Evolutionary conservation across 2,329 filamentous ascomycete species (phyloP).

Genomic region (Paraphoma chrysanthemicola): DNA sequence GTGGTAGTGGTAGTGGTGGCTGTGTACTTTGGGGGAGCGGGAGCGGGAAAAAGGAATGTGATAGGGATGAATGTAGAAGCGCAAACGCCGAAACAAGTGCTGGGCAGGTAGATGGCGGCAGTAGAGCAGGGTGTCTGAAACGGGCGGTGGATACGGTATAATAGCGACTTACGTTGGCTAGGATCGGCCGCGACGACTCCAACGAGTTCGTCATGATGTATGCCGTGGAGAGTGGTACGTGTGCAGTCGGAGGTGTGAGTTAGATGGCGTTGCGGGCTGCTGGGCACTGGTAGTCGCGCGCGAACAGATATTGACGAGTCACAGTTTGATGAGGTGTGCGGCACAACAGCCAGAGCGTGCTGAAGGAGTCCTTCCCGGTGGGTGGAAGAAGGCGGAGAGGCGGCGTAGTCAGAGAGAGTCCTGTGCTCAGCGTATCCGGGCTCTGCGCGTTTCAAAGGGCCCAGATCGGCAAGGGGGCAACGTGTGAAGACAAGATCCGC

Average conservation of each 20-base stretch:
- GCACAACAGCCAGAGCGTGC: not conserved
- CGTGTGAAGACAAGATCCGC: constrained; percentile 21
- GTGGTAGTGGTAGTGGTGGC: constrained; percentile 2
- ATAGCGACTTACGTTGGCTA: constrained; percentile 47
- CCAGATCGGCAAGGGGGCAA: constrained; percentile 33
- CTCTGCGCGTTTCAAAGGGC: constrained; percentile 31
- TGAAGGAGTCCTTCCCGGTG: not conserved
- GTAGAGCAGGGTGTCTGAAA: constrained; percentile 36
- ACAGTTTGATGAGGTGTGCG: not conserved
- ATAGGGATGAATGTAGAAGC: constrained; percentile 7
- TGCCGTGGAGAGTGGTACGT: constrained; percentile 10
- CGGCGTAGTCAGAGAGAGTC: constrained; percentile 7
- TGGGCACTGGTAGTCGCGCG: not conserved
- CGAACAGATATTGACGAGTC: constrained; percentile 2
- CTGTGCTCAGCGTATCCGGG: constrained; percentile 23
- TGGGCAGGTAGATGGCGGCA: constrained; percentile 12
- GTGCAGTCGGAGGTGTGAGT: constrained; percentile 5
- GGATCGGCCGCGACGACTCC: constrained; percentile 50
- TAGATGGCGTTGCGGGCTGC: constrained; percentile 2
- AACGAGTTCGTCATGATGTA: constrained; percentile 48
- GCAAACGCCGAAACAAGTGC: constrained; percentile 1
- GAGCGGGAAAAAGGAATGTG: constrained; percentile 3
- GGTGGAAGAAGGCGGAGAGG: not conserved
- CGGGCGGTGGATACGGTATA: constrained; percentile 27
- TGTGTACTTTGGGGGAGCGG: constrained; percentile 6